Conservation (phyloP, 257 asterid genomes). For the Cruciata laevipes region DNA sequence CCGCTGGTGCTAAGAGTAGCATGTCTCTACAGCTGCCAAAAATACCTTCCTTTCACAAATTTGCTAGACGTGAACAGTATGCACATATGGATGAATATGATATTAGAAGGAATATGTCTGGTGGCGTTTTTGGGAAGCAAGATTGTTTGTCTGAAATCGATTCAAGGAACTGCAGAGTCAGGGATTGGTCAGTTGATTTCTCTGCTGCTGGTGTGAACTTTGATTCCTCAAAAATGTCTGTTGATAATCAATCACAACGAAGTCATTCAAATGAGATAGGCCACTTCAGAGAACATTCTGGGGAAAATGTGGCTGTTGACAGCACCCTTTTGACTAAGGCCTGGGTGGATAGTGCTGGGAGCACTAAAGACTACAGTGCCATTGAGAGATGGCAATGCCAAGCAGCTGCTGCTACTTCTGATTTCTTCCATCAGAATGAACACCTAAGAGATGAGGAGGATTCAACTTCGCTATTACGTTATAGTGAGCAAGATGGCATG, state of each 20-base stretch:
- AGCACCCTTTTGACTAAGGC: constrained; percentile 84
- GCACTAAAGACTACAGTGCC: constrained; percentile 86
- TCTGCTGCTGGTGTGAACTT: constrained; percentile 84
- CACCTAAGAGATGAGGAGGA: constrained; percentile 76
- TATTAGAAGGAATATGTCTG: constrained; percentile 67
- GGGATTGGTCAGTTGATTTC: constrained; percentile 99
- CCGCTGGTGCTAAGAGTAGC: constrained; percentile 65
- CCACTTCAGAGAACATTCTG: constrained; percentile 84
- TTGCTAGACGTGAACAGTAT: constrained; percentile 85
- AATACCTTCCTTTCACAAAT: constrained; percentile 90
- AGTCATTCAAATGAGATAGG: constrained; percentile 69
- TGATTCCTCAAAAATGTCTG: constrained; percentile 56
- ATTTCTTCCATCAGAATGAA: constrained; percentile 52
- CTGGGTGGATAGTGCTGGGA: constrained; percentile 93
- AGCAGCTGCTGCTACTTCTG: constrained; percentile 97
- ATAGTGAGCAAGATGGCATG: constrained; percentile 35
- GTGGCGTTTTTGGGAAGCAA: constrained; percentile 64
- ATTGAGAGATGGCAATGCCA: constrained; percentile 99
- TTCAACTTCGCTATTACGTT: constrained; percentile 50
- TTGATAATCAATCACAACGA: constrained; percentile 58
- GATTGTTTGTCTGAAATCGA: constrained; percentile 94
- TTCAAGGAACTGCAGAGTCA: constrained; percentile 94
- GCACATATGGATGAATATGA: constrained; percentile 63
- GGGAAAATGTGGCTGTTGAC: constrained; percentile 77
- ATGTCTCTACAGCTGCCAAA: constrained; percentile 65